phyloP scores from a whole-genome alignment of 495 filamentous ascomycete genomes.

The Lasiosphaeriaceae sp. region DNA sequence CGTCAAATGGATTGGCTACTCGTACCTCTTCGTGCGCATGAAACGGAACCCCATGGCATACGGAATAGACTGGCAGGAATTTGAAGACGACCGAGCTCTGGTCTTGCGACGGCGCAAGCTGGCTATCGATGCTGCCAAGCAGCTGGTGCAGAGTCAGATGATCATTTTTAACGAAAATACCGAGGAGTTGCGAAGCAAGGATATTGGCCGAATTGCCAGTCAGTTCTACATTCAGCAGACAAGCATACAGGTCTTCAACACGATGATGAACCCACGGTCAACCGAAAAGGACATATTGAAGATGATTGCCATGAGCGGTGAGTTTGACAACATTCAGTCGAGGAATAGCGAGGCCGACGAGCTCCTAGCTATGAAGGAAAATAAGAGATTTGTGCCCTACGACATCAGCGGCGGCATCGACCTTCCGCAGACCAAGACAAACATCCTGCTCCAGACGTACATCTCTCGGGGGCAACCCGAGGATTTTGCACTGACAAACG shows the following conservation, averaged over 20 bases:
- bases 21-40: constrained; percentile 96
- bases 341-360: constrained; percentile 83
- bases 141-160: constrained; percentile 91
- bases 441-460: constrained; percentile 89
- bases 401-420: constrained; percentile 73
- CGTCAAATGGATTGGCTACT: constrained; percentile 96
- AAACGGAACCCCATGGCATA: constrained; percentile 84
- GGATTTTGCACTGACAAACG: constrained; percentile 88
- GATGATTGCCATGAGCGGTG: constrained; percentile 94
- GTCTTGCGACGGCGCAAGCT: constrained; percentile 77
- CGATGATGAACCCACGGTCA: constrained; percentile 74
- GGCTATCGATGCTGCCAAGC: constrained; percentile 79
- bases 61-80: constrained; percentile 94
- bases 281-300: constrained; percentile 85
- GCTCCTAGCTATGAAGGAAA: constrained; percentile 54
- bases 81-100: constrained; percentile 77
- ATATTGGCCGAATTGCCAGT: constrained; percentile 93
- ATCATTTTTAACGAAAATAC: constrained; percentile 95
- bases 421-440: constrained; percentile 83
- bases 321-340: constrained; percentile 95
- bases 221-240: constrained; percentile 93
- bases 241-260: constrained; percentile 93
- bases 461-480: constrained; percentile 86
- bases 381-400: constrained; percentile 62
- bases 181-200: constrained; percentile 85